Percentiles rank a stretch among this genome's conserved stretches.
Conservation (phyloP, 306 rosid species). For the Nissolia schottii region DNA sequence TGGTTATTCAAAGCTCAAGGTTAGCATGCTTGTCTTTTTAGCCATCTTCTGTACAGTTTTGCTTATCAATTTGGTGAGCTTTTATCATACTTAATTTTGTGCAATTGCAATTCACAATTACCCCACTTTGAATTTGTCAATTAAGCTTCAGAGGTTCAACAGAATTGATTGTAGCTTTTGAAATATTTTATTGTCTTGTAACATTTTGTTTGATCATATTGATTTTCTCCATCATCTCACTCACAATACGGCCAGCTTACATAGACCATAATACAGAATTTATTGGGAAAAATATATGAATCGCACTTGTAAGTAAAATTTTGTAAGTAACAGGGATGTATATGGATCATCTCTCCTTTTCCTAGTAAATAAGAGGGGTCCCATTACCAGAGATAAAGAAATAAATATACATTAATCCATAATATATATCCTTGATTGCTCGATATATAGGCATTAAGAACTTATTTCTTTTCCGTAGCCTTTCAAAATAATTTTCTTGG, state of each 20-base stretch:
- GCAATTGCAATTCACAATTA: neutral
- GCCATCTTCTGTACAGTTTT: neutral
- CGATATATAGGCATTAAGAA: no score
- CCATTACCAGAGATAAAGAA: neutral
- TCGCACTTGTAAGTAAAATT: neutral
- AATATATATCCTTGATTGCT: no score
- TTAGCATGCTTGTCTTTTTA: conserved; percentile 14
- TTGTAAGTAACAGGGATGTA: neutral
- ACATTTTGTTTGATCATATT: neutral
- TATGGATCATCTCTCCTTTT: neutral
- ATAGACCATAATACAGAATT: neutral
- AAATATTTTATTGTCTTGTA: conserved; percentile 9
- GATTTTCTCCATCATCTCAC: neutral
- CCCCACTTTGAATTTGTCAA: conserved; percentile 3
- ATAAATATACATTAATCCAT: no score
- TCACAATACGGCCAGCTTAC: neutral
- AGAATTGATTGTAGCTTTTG: neutral
- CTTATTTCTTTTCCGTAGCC: no score
- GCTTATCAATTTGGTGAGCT: neutral
- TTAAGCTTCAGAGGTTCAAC: neutral
- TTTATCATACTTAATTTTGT: conserved; percentile 18
- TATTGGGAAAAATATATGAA: neutral
- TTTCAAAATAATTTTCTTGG: no score
- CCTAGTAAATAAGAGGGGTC: neutral
- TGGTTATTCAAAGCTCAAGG: conserved; percentile 94